Evolutionary conservation across 805 yeast genomes (phyloP), one percentile per base, ranked within the genome.

Genomic region (Kuraishia hungarica): DNA sequence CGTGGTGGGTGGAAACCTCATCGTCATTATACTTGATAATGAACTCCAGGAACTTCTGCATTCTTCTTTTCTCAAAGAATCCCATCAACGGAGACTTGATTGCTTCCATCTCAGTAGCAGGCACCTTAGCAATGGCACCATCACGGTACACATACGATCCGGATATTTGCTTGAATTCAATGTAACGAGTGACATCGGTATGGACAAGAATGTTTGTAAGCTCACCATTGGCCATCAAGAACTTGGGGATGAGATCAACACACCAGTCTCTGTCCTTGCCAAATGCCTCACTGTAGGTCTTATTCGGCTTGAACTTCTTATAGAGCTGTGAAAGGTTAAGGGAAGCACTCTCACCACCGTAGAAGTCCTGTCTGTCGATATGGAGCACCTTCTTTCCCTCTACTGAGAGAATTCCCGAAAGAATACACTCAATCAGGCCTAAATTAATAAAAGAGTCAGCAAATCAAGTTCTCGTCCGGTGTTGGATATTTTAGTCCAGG

Each of bases 241-340:
- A 92, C 73, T 94, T 94, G 50, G 99, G 99, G 65, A 94, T 90
- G 72, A 94, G 79, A 69, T 94, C 99, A 53, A 94, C 94, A 72
- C 96, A 91, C 97, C 98, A 94, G 70, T 94, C 98, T 60, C 98
- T 82, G 66, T 90, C 96, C 65, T 96, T 84, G 53, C 99, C 98
- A 59, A 84, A 80, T 59, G 82, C 79, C 21, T 76, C 77, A 58
- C 85, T 87, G 48, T 89, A 86, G 61, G 81, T 79, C 59, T 83
- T 87, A 53, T 81, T 76, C 35, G 97, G 97, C 68, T 91, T 89
- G 79, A 91, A 92, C 73, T 92, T 92, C 62, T 79, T 72, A 76
- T 89, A 94, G 56, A 87, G 73, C 72, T 86, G 78, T 52, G 83
- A 75, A 61, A 89, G 75, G 63, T 87, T 87, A 64, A 90, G 79